A percentile compares a stretch with the other conserved stretches of the same genome.
Evolutionary conservation across 2,329 filamentous ascomycete genomes (phyloP).

Genomic region (Berkeleyomyces basicola): DNA sequence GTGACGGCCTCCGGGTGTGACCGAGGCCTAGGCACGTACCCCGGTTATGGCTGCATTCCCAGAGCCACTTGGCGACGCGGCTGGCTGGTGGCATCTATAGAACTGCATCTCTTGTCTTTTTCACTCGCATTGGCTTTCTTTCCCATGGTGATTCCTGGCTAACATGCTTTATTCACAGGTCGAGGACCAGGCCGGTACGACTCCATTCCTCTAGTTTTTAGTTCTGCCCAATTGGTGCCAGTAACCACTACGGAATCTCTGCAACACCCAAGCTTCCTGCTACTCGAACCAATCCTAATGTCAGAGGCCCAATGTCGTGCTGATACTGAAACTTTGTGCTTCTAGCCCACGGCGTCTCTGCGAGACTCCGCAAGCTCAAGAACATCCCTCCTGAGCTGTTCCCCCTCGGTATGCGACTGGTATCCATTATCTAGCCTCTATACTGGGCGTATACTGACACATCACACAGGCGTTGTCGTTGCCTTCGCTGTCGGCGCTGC

Average conservation of each 20-base stretch:
- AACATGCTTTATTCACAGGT: slow-evolving; percentile 29
- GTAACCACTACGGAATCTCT: neutral
- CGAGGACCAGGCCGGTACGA: slow-evolving; percentile 52
- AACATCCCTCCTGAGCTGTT: slow-evolving; percentile 86
- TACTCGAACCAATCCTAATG: neutral
- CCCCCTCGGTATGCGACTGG: slow-evolving; percentile 55
- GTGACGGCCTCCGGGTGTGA: neutral
- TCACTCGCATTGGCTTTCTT: neutral
- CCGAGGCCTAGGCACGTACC: slow-evolving; percentile 12
- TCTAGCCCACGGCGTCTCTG: slow-evolving; percentile 86
- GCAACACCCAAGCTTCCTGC: neutral
- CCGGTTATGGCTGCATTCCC: neutral
- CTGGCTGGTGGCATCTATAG: neutral
- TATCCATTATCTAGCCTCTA: slow-evolving; percentile 7
- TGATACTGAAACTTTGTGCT: neutral
- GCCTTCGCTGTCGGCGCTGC: slow-evolving; percentile 69
- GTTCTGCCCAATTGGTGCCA: neutral
- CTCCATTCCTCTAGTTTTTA: neutral
- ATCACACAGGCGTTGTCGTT: slow-evolving; percentile 58
- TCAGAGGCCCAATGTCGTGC: neutral
- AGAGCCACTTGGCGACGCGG: neutral
- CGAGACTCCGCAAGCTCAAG: slow-evolving; percentile 79
- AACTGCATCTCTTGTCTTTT: neutral
- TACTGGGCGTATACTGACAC: slow-evolving; percentile 18
- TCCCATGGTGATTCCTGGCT: slow-evolving; percentile 13